phyloP scores from a whole-genome alignment of 2,329 filamentous ascomycete species.

The Penicillium sp. region DNA sequence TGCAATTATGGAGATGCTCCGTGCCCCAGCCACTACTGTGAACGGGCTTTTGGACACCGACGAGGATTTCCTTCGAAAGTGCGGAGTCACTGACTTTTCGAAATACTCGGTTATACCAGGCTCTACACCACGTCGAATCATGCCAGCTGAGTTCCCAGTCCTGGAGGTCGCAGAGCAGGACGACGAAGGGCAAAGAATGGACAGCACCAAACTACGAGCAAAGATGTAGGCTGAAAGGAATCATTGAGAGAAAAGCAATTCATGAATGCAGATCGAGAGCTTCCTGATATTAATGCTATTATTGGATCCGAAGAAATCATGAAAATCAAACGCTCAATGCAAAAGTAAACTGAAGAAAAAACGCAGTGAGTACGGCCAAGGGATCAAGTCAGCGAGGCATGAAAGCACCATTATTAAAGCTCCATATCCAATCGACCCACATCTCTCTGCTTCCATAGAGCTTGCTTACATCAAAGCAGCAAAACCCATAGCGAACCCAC shows the following conservation, averaged over 20 bases:
- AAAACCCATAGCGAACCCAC: slow-evolving; percentile 59
- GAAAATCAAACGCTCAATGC: neutral
- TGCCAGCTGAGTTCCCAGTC: slow-evolving; percentile 69
- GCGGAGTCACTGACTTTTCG: slow-evolving; percentile 67
- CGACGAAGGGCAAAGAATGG: slow-evolving; percentile 71
- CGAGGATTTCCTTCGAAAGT: slow-evolving; percentile 73
- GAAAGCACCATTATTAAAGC: no score
- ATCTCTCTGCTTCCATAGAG: neutral
- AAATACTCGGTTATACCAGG: slow-evolving; percentile 70
- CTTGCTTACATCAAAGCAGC: slow-evolving; percentile 49
- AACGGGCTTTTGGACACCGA: slow-evolving; percentile 74
- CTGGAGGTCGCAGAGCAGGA: slow-evolving; percentile 74
- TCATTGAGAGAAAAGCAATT: neutral
- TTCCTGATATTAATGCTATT: slow-evolving; percentile 1
- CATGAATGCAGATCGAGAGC: neutral
- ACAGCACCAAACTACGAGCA: slow-evolving; percentile 54
- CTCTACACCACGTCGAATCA: slow-evolving; percentile 67
- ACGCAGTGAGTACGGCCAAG: neutral
- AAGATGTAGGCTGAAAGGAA: neutral
- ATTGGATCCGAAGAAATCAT: neutral
- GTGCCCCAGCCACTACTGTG: slow-evolving; percentile 58
- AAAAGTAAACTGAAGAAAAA: neutral
- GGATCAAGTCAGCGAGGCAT: neutral
- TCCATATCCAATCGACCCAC: neutral
- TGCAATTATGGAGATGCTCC: slow-evolving; percentile 71